Evolutionary conservation across 2,329 filamentous ascomycete genomes (phyloP).

Genomic region (Ophiostoma sp.): DNA sequence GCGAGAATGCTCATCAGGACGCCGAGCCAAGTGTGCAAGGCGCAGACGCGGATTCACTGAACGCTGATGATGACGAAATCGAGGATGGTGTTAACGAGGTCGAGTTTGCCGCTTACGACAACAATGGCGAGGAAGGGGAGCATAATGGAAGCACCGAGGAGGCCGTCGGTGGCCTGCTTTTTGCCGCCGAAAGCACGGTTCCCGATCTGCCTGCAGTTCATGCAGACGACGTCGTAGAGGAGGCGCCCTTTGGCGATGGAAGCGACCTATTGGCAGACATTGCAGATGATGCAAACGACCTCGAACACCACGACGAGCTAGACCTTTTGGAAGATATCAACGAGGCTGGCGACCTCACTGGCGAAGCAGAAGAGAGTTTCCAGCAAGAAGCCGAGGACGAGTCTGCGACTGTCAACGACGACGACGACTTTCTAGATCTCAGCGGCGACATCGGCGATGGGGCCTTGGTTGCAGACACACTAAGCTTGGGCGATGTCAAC

Average conservation of each 20-base stretch:
- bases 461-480: background rate
- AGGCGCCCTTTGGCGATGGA: background rate
- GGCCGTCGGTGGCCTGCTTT: background rate
- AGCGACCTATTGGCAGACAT: background rate
- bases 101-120: constrained; percentile 13
- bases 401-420: constrained; percentile 8
- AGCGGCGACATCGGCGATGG: constrained; percentile 14
- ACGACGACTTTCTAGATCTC: constrained; percentile 25
- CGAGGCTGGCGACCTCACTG: background rate
- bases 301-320: constrained; percentile 17
- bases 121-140: constrained; percentile 17
- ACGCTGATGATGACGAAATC: constrained; percentile 21
- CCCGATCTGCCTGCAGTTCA: background rate
- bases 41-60: background rate
- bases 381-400: background rate
- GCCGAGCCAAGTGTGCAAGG: background rate
- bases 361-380: constrained; percentile 17
- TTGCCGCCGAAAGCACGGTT: background rate
- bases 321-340: constrained; percentile 22
- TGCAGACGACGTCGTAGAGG: constrained; percentile 10
- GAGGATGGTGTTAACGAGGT: constrained; percentile 19
- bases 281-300: background rate
- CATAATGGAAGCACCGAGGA: constrained; percentile 21
- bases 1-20: constrained; percentile 13
- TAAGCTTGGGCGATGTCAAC: background rate